These are phyloP conservation scores for Fragaria vesca DNA, from an alignment of 306 rosid genomes.

Conservation along the genomic window DNA sequence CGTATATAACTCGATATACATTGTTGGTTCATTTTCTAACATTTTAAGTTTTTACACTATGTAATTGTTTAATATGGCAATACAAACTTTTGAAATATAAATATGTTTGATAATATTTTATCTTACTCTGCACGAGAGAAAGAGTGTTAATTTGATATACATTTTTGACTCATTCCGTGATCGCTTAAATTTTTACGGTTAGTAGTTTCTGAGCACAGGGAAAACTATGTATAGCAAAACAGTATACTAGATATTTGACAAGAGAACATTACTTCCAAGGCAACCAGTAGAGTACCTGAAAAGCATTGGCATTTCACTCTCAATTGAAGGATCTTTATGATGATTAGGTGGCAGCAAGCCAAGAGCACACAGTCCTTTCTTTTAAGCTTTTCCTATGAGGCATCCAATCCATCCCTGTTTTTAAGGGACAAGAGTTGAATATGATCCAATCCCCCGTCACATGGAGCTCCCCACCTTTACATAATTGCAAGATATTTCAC, in stretches of 20 bases:
- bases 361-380: neutral
- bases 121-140: neutral
- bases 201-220: neutral
- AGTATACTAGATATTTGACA: neutral
- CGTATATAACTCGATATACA: neutral
- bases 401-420: constrained; percentile 21
- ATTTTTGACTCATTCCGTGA: neutral
- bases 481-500: constrained; percentile 29
- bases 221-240: neutral
- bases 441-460: constrained; percentile 16
- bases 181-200: neutral
- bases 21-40: neutral
- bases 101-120: neutral
- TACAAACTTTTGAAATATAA: neutral
- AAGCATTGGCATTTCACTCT: constrained; percentile 1
- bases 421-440: constrained; percentile 16
- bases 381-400: neutral
- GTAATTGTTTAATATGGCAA: neutral
- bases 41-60: neutral
- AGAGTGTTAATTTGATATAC: neutral
- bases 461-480: constrained; percentile 20
- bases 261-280: neutral
- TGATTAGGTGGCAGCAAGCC: constrained; percentile 13
- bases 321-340: constrained; percentile 9
- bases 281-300: neutral